Conservation (phyloP, 192 early-diverging fungal genomes). For the Umbelopsis isabellina region DNA sequence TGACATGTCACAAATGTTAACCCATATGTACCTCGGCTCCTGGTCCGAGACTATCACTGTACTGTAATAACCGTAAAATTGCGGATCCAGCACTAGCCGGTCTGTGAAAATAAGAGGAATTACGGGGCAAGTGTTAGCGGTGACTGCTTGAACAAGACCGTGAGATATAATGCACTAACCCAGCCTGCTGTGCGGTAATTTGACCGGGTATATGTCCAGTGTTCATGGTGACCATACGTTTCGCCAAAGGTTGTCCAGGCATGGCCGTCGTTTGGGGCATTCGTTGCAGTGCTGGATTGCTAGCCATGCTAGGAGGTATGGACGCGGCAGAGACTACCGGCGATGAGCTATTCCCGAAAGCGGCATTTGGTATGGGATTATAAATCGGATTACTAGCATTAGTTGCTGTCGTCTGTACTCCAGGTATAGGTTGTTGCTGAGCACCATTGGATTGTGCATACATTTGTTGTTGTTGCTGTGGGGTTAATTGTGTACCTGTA, state of each 20-base stretch:
- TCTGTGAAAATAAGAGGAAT: slow-evolving; percentile 2
- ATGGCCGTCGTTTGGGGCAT: slow-evolving; percentile 27
- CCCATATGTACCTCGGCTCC: slow-evolving; percentile 25
- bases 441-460: slow-evolving; percentile 2
- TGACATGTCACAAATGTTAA: too few relatives aligned
- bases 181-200: slow-evolving; percentile 3
- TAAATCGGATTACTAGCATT: neutral
- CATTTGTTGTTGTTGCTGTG: slow-evolving; percentile 8
- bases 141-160: neutral
- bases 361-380: neutral
- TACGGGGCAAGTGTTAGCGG: neutral
- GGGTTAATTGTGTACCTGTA: slow-evolving; percentile 20
- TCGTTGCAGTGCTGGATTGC: slow-evolving; percentile 5
- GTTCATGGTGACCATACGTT: neutral
- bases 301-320: slow-evolving; percentile 4
- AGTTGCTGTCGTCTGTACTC: neutral
- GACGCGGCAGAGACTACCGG: slow-evolving; percentile 14
- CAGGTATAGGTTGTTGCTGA: slow-evolving; percentile 4
- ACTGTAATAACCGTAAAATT: slow-evolving; percentile 33
- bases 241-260: slow-evolving; percentile 8
- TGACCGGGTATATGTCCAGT: neutral
- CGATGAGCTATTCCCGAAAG: neutral
- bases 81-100: slow-evolving; percentile 25
- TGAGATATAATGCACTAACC: neutral
- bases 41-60: slow-evolving; percentile 33